Evolutionary conservation across 306 rosid species (phyloP).

Genomic region (Acacia confusa): DNA sequence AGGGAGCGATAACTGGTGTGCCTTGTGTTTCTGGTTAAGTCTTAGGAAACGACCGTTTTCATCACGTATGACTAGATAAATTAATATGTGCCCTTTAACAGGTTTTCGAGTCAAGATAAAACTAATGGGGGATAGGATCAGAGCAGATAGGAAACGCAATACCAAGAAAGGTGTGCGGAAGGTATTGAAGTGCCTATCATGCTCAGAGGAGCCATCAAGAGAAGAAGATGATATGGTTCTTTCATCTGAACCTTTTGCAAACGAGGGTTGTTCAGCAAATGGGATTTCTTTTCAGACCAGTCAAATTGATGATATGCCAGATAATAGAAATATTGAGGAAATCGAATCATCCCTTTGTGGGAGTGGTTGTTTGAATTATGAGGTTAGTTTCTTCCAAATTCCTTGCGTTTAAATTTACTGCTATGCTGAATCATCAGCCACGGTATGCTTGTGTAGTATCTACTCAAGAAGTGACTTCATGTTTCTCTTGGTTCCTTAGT

Average conservation of each 20-base stretch:
- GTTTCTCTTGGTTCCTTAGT: background rate
- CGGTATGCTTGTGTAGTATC: background rate
- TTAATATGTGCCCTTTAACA: conserved; percentile 35
- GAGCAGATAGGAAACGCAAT: conserved; percentile 41
- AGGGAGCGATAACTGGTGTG: background rate
- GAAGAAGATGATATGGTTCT: conserved; percentile 46
- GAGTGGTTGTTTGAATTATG: conserved; percentile 70
- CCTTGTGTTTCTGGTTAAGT: background rate
- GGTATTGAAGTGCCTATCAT: conserved; percentile 60
- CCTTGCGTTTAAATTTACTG: conserved; percentile 7
- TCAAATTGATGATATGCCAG: conserved; percentile 44
- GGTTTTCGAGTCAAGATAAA: conserved; percentile 45
- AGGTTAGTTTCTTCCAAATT: conserved; percentile 54
- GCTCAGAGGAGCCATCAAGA: conserved; percentile 54
- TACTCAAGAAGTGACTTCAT: background rate
- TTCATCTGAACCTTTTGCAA: conserved; percentile 12
- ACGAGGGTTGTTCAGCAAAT: too few relatives aligned
- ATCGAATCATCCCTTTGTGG: conserved; percentile 83
- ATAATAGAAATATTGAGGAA: conserved; percentile 78
- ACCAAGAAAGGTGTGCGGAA: conserved; percentile 35
- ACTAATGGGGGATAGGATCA: conserved; percentile 45
- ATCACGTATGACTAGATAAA: conserved; percentile 12
- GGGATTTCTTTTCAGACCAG: background rate
- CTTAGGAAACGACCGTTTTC: background rate
- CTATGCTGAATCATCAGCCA: background rate